A percentile compares a stretch with the other conserved stretches of the same genome.
phyloP scores from a whole-genome alignment of 176 grass and related monocot species.

The Carex littledalei region DNA sequence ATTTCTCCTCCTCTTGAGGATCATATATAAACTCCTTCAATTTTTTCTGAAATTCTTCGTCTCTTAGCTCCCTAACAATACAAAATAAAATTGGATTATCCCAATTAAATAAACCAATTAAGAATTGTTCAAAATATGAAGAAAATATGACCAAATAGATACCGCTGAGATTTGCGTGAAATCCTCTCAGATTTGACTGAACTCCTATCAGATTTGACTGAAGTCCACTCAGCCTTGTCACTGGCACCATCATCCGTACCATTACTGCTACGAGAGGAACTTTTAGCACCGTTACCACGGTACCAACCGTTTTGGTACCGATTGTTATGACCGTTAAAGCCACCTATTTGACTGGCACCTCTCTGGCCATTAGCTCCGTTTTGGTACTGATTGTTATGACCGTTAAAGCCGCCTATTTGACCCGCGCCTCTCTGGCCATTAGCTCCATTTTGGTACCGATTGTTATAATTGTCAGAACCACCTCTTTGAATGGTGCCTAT shows the following conservation, averaged over 20 bases:
- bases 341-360: not conserved
- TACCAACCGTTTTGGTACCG: not conserved
- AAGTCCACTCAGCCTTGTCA: not conserved
- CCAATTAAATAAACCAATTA: not conserved
- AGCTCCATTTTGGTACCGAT: not conserved
- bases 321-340: not conserved
- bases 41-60: slow-evolving; percentile 8
- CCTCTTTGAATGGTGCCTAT: not conserved
- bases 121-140: not conserved
- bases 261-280: not conserved
- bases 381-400: not conserved
- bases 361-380: not conserved
- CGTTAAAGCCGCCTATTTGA: too few relatives aligned
- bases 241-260: not conserved
- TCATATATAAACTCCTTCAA: not conserved
- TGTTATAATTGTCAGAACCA: not conserved
- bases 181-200: not conserved
- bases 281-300: not conserved
- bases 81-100: not conserved
- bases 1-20: not conserved
- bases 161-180: slow-evolving; percentile 6
- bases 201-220: slow-evolving; percentile 6
- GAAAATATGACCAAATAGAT: not conserved
- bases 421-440: not conserved
- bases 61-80: not conserved